Conservation (phyloP, 768 basidiomycete species). For the Udeniomyces megalosporus region DNA sequence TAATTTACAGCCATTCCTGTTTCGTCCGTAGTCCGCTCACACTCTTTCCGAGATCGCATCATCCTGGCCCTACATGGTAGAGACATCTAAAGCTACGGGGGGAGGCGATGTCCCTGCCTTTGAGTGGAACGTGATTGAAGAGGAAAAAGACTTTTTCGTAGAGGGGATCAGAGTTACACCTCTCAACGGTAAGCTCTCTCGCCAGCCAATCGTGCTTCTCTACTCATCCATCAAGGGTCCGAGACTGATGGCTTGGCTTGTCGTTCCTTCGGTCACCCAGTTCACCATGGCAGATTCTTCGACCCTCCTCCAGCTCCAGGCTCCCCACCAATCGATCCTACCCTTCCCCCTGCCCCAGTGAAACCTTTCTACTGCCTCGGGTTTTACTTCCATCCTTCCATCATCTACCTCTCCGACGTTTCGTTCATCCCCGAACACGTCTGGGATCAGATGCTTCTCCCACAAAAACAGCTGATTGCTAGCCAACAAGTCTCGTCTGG, state of each 20-base stretch:
- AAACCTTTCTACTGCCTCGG: conserved; percentile 28
- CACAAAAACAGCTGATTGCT: too few species aligned
- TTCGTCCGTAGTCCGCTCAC: neutral
- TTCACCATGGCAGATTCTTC: conserved; percentile 60
- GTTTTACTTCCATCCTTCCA: conserved; percentile 37
- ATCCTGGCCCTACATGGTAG: conserved; percentile 66
- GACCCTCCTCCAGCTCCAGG: conserved; percentile 31
- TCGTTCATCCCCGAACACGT: conserved; percentile 47
- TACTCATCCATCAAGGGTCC: neutral
- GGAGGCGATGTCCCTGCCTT: conserved; percentile 50
- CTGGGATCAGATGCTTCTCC: conserved; percentile 2
- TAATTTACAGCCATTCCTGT: too few species aligned
- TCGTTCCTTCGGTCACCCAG: conserved; percentile 27
- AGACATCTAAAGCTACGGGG: conserved; percentile 21
- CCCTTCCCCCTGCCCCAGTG: conserved; percentile 37
- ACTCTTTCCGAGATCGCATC: conserved; percentile 52
- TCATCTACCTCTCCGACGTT: conserved; percentile 71
- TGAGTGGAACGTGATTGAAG: conserved; percentile 60
- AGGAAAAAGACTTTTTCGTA: conserved; percentile 51
- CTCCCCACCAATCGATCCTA: conserved; percentile 36
- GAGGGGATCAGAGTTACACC: conserved; percentile 48
- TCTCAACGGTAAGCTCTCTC: conserved; percentile 40
- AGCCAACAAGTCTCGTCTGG: too few species aligned
- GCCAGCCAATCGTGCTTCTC: neutral
- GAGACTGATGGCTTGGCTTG: neutral